Evolutionary conservation across 192 early-diverging fungal species (phyloP).

Genomic region (Podila clonocystis): DNA sequence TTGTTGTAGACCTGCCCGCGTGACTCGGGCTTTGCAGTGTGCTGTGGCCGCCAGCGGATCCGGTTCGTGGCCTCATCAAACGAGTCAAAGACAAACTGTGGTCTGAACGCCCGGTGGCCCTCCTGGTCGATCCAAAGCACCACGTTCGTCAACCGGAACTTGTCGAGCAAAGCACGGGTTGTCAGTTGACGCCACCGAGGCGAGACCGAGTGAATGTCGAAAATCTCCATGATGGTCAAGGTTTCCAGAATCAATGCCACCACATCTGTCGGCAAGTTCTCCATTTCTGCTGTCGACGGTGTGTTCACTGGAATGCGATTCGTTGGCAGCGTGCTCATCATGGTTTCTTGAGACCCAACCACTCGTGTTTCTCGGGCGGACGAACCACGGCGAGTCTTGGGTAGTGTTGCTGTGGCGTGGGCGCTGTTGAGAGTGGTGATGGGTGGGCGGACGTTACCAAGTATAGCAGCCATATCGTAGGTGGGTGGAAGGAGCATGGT

Average conservation of each 20-base stretch:
- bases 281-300: constrained; percentile 49
- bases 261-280: constrained; percentile 53
- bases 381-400: no score
- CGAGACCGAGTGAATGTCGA: constrained; percentile 44
- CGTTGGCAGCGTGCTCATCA: not conserved
- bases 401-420: not conserved
- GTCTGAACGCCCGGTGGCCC: constrained; percentile 53
- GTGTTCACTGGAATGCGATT: constrained; percentile 33
- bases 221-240: constrained; percentile 41
- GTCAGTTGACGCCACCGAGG: constrained; percentile 48
- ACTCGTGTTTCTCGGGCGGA: no score
- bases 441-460: constrained; percentile 11
- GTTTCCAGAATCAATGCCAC: constrained; percentile 52
- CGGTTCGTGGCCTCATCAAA: constrained; percentile 55
- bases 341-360: not conserved
- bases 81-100: constrained; percentile 51
- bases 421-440: constrained; percentile 3
- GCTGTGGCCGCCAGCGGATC: constrained; percentile 45
- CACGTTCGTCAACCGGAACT: constrained; percentile 39
- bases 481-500: constrained; percentile 30
- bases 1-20: constrained; percentile 52
- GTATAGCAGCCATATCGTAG: constrained; percentile 40
- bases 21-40: constrained; percentile 19
- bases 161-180: constrained; percentile 41
- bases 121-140: constrained; percentile 57